Evolutionary conservation across 768 basidiomycete species (phyloP).

Genomic region (Glaciozyma antarctica): DNA sequence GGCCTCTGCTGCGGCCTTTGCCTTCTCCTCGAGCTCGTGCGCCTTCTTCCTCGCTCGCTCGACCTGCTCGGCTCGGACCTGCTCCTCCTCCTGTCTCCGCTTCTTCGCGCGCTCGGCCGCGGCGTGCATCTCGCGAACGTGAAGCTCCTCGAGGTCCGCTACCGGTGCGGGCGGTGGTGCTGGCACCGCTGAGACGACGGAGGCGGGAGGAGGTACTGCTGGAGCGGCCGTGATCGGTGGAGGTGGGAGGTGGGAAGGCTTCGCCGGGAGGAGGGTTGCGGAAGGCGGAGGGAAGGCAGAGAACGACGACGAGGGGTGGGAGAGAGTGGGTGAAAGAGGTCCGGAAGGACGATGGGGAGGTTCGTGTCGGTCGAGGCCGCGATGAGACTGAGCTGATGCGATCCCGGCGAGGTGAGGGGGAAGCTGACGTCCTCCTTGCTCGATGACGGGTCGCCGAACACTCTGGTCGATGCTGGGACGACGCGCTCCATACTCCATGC

Average conservation of each 20-base stretch:
- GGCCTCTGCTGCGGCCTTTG: background rate
- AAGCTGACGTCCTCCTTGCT: conserved; percentile 39
- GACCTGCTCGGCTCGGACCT: conserved; percentile 64
- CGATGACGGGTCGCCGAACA: background rate
- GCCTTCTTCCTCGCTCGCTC: conserved; percentile 72
- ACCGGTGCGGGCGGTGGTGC: conserved; percentile 1
- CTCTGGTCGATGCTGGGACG: conserved; percentile 1
- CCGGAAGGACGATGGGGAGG: background rate
- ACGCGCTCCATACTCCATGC: background rate
- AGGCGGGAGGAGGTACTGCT: background rate
- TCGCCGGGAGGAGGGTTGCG: background rate
- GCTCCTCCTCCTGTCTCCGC: conserved; percentile 71
- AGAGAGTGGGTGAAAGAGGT: background rate
- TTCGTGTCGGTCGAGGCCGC: conserved; percentile 15
- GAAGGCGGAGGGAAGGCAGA: conserved; percentile 46
- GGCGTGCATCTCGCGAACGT: conserved; percentile 54
- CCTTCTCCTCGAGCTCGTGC: conserved; percentile 36
- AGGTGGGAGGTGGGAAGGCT: background rate
- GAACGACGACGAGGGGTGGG: conserved; percentile 39
- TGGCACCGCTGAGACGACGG: background rate
- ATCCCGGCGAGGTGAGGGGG: conserved; percentile 49
- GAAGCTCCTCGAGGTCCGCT: conserved; percentile 35
- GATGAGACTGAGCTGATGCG: conserved; percentile 23
- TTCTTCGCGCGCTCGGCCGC: conserved; percentile 75
- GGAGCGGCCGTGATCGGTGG: conserved; percentile 41